Conservation (phyloP, 108 stramenopile genomes). For the Cyclostephanos invisitatus region DNA sequence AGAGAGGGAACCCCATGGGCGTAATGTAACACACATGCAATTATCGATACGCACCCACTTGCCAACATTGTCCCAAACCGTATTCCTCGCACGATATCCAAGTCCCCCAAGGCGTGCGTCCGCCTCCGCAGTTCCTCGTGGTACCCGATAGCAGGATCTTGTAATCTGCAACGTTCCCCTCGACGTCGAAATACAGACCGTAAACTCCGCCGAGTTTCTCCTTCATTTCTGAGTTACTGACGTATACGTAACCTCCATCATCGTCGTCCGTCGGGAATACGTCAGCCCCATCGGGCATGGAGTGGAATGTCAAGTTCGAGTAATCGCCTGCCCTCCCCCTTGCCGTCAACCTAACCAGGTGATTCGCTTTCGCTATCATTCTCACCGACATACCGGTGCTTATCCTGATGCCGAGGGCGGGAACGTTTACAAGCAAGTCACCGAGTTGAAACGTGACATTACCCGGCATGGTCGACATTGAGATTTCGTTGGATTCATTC, state of each 20-base stretch:
- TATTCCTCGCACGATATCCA: constrained; percentile 58
- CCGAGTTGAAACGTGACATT: neutral
- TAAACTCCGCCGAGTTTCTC: constrained; percentile 44
- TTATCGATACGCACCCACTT: constrained; percentile 28
- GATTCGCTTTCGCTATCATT: neutral
- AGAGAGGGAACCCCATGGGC: neutral
- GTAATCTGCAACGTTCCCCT: constrained; percentile 49
- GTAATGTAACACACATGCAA: neutral
- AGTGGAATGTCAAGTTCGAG: neutral
- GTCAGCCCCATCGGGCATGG: neutral
- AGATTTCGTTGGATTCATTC: too few species aligned
- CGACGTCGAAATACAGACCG: constrained; percentile 38
- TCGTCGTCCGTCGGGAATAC: neutral
- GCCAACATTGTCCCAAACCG: constrained; percentile 28
- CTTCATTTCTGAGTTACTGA: constrained; percentile 41
- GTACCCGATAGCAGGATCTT: constrained; percentile 32
- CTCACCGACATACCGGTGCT: neutral
- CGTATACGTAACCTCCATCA: constrained; percentile 38
- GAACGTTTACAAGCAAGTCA: neutral
- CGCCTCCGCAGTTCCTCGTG: constrained; percentile 58
- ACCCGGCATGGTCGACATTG: too few species aligned
- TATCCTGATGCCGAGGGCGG: constrained; percentile 3
- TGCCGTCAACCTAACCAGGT: neutral
- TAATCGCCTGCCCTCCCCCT: neutral
- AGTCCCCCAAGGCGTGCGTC: constrained; percentile 55